These are phyloP conservation scores for Rosa multiflora DNA, from an alignment of 306 rosid species.

Conservation along the genomic window DNA sequence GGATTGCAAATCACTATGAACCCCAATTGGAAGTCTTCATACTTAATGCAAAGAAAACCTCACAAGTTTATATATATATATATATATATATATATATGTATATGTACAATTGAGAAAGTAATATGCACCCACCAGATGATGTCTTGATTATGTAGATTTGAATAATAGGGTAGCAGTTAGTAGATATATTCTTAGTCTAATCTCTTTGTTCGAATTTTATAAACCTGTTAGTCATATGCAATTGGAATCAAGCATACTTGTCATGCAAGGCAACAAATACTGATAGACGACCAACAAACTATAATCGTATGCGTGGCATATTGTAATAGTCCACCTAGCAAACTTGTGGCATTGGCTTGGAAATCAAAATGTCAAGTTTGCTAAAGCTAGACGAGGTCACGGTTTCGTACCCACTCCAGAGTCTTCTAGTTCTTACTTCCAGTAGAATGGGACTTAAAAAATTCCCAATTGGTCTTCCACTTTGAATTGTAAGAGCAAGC, in stretches of 20 bases:
- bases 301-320: neutral
- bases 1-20: neutral
- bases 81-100: neutral
- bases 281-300: conserved; percentile 1
- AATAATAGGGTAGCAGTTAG: neutral
- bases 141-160: neutral
- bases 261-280: conserved; percentile 12
- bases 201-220: neutral
- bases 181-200: neutral
- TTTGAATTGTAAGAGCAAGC: neutral
- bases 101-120: neutral
- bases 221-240: neutral
- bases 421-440: neutral
- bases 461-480: conserved; percentile 1
- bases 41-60: neutral
- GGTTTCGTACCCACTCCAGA: conserved; percentile 14
- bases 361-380: neutral
- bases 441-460: neutral
- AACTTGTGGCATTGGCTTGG: neutral
- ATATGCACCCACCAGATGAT: neutral
- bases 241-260: neutral
- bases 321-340: neutral
- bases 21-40: neutral
- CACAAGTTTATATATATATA: neutral
- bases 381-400: conserved; percentile 6